Percentiles rank a stretch among this genome's conserved stretches.
Evolutionary conservation across 352 stramenopile genomes (phyloP).

Genomic region (Aphanomyces cochlioides): DNA sequence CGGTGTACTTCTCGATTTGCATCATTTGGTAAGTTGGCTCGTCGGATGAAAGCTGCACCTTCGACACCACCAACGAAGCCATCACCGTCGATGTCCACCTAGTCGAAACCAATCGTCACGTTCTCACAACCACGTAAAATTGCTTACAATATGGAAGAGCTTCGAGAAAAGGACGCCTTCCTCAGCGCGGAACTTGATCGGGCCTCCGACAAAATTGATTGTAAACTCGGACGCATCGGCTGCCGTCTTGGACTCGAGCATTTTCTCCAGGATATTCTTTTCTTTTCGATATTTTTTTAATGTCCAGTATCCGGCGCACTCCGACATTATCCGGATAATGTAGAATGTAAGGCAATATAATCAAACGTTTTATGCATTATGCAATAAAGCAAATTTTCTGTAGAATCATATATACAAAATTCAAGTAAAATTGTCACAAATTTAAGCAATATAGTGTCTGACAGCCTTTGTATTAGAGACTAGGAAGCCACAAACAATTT

Average conservation of each 20-base stretch:
- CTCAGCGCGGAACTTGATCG: conserved; percentile 81
- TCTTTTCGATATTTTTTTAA: conserved; percentile 15
- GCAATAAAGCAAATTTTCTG: not conserved
- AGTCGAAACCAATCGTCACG: not conserved
- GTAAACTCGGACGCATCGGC: conserved; percentile 48
- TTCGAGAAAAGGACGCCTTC: conserved; percentile 77
- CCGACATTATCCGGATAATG: not conserved
- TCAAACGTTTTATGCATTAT: too few relatives aligned
- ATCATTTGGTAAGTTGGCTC: conserved; percentile 72
- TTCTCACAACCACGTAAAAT: not conserved
- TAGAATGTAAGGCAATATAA: too few relatives aligned
- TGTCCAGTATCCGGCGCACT: not conserved
- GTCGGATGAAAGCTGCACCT: conserved; percentile 76
- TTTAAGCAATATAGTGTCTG: not conserved
- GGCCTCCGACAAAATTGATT: conserved; percentile 74
- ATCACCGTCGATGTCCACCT: conserved; percentile 79
- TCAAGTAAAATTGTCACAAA: not conserved
- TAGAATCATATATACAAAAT: not conserved
- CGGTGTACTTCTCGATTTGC: conserved; percentile 69
- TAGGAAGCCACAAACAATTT: not conserved
- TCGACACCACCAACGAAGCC: conserved; percentile 69
- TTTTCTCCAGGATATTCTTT: conserved; percentile 9
- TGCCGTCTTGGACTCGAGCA: conserved; percentile 8
- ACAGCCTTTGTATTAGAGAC: not conserved
- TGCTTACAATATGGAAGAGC: conserved; percentile 74